These are phyloP conservation scores for Linum trigynum DNA, from an alignment of 345 rosid species.

Conservation along the genomic window DNA sequence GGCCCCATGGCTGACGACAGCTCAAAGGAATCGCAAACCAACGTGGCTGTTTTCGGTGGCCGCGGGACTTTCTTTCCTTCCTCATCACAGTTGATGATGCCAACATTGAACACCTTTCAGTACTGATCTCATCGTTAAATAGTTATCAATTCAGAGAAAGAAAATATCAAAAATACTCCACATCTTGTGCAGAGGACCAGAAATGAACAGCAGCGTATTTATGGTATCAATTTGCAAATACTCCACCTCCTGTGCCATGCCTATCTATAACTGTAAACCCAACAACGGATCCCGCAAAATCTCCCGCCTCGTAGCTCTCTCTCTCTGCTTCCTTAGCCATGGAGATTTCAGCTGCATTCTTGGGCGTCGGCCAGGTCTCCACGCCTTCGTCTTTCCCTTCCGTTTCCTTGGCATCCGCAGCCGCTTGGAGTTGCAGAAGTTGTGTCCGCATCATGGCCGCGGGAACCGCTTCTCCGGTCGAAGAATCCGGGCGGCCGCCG, in stretches of 20 bases:
- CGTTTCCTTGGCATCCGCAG: neutral
- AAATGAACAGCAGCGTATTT: neutral
- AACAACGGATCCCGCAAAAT: neutral
- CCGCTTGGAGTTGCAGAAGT: neutral
- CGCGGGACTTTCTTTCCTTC: neutral
- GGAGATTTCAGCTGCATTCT: neutral
- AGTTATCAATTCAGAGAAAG: too few species aligned
- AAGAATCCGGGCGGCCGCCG: neutral
- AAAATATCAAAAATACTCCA: too few species aligned
- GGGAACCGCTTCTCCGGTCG: neutral
- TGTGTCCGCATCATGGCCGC: neutral
- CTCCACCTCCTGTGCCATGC: neutral
- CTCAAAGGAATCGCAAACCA: neutral
- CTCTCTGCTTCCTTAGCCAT: neutral
- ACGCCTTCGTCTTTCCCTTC: neutral
- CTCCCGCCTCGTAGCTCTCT: neutral
- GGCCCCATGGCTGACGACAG: neutral
- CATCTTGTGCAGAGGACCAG: neutral
- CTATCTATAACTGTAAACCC: constrained; percentile 8
- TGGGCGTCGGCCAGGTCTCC: neutral
- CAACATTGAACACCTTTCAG: neutral
- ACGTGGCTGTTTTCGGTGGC: neutral
- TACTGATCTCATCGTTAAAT: too few species aligned
- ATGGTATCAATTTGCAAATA: neutral
- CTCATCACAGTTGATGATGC: neutral